Evolutionary conservation across 140 eudicot species (phyloP).

Genomic region (Erigeron philadelphicus): DNA sequence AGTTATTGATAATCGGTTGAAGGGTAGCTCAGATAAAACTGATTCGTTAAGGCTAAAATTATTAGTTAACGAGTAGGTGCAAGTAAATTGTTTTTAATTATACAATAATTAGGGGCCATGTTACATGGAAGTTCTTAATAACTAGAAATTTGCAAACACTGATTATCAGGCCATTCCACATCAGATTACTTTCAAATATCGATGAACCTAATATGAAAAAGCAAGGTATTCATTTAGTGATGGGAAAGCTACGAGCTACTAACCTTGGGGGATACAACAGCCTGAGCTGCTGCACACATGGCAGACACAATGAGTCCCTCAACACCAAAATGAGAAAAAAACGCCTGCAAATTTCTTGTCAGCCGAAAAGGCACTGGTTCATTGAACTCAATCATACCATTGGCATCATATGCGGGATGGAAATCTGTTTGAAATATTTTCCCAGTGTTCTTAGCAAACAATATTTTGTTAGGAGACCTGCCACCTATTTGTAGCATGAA

Average conservation of each 20-base stretch:
- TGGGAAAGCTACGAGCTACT: conserved; percentile 8
- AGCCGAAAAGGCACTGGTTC: conserved; percentile 96
- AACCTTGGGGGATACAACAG: conserved; percentile 92
- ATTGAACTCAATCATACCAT: conserved; percentile 93
- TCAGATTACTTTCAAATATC: too few species aligned
- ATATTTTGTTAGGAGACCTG: conserved; percentile 90
- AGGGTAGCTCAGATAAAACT: background rate
- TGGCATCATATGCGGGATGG: conserved; percentile 94
- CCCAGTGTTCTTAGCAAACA: conserved; percentile 93
- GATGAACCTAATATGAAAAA: background rate
- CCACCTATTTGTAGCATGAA: conserved; percentile 95
- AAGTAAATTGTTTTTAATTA: background rate
- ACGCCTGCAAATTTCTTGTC: conserved; percentile 88
- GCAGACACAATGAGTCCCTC: conserved; percentile 94
- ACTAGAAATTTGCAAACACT: background rate
- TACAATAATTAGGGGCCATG: background rate
- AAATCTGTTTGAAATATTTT: conserved; percentile 94
- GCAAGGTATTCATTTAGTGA: background rate
- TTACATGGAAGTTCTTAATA: background rate
- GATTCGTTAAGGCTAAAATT: background rate
- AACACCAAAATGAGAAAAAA: conserved; percentile 94
- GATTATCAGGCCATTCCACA: background rate
- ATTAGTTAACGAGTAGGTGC: background rate
- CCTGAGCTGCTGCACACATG: conserved; percentile 96
- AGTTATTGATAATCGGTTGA: background rate